Conservation (phyloP, 148 eudicot genomes). For the Spergularia bocconei region DNA sequence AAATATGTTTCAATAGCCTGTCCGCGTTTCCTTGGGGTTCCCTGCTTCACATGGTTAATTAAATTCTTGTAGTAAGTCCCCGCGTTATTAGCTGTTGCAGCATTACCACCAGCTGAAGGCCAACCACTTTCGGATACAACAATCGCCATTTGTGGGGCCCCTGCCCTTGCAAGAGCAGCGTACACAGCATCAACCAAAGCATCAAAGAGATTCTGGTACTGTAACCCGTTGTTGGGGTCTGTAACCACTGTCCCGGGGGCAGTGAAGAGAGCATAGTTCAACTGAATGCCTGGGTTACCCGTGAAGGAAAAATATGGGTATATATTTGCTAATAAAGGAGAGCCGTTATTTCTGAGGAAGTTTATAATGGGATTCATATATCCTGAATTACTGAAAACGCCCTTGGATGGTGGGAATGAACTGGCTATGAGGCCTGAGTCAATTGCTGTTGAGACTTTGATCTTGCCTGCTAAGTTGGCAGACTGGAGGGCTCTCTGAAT, state of each 20-base stretch:
- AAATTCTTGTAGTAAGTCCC: slow-evolving; percentile 35
- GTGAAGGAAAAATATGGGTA: slow-evolving; percentile 46
- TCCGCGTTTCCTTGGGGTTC: slow-evolving; percentile 36
- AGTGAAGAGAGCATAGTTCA: slow-evolving; percentile 47
- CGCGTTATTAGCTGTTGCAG: slow-evolving; percentile 32
- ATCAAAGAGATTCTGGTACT: slow-evolving; percentile 47
- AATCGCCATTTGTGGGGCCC: slow-evolving; percentile 29
- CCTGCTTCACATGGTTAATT: slow-evolving; percentile 37
- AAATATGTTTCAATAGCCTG: slow-evolving; percentile 33
- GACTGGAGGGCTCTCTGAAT: slow-evolving; percentile 34
- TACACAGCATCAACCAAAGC: slow-evolving; percentile 44
- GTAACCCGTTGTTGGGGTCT: slow-evolving; percentile 27
- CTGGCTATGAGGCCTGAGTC: slow-evolving; percentile 14
- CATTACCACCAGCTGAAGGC: slow-evolving; percentile 25
- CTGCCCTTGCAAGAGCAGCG: slow-evolving; percentile 39
- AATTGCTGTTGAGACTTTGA: slow-evolving; percentile 44
- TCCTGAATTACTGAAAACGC: slow-evolving; percentile 14
- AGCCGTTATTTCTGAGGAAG: slow-evolving; percentile 28
- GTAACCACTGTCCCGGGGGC: slow-evolving; percentile 29
- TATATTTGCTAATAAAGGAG: slow-evolving; percentile 41
- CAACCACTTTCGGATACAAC: slow-evolving; percentile 50
- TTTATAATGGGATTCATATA: slow-evolving; percentile 39
- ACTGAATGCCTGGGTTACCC: slow-evolving; percentile 4
- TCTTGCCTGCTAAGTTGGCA: slow-evolving; percentile 28
- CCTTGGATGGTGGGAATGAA: slow-evolving; percentile 37